Evolutionary conservation across 2,329 filamentous ascomycete species (phyloP), one percentile per base, ranked within the genome.

Genomic region (Chrysoporthe puriensis): DNA sequence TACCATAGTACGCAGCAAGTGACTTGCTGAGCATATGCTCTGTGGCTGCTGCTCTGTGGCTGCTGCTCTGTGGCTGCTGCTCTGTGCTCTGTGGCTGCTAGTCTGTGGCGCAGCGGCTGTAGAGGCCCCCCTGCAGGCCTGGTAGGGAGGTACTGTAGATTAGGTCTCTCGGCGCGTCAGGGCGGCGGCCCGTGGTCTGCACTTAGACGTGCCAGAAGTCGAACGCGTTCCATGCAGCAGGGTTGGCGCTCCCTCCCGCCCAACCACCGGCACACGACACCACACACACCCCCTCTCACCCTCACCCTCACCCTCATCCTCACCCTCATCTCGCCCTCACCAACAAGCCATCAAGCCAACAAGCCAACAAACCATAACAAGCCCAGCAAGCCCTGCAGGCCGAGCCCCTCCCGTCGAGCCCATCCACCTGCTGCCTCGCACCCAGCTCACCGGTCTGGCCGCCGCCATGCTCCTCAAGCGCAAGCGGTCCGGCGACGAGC

Each of bases 401-500:
- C 18, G 40, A 43, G 34, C 3, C 42, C 42, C 57, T 42, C 16
- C n/a, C 54, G 18, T 43, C 43, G 16, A 40, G 14, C 43, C 58
- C 11, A 11, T 60, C 26, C 16, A 43, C 26, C 26, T 26, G 26
- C 26, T 26, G 26, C 26, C 26, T 26, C 26, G 26, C 26, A 26
- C 26, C 2, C 26, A 26, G 26, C 26, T 26, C 26, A 26, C 26
- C 26, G 26, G 26, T 26, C 2, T 26, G 26, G 26, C 26, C 26
- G 26, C 26, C 26, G 26, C 26, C 26, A 88, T 87, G 85, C 76
- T 83, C 36, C 79, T 88, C 74, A 90, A 90, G 76, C 87, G 88
- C 77, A 90, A 90, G 80, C 84, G 87, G 56, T 90, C 87, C 72
- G 82, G 84, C 66, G 86, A 85, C 32, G 86, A 88, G 74, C 79